A percentile compares a stretch with the other conserved stretches of the same genome.
Conservation (phyloP, 2,329 filamentous ascomycete genomes). For the Diaporthe longicolla region DNA sequence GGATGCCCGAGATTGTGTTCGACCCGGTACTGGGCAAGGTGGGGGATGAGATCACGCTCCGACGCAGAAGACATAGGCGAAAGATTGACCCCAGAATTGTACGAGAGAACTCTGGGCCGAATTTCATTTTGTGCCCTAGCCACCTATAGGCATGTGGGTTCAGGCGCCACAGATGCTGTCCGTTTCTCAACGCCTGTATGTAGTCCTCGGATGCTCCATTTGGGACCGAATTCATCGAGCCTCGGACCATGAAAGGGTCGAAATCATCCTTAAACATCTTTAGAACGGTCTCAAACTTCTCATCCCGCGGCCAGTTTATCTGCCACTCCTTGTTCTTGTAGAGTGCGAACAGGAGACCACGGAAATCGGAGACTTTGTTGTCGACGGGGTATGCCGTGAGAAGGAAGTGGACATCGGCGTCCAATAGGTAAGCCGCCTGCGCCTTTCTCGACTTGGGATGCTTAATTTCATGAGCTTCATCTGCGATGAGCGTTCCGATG, state of each 20-base stretch:
- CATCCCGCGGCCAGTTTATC: not conserved
- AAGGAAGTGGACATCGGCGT: conserved; percentile 22
- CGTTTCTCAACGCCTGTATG: conserved; percentile 19
- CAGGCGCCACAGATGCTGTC: conserved; percentile 31
- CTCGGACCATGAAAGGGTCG: not conserved
- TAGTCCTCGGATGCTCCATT: not conserved
- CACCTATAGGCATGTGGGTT: conserved; percentile 29
- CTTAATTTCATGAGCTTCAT: conserved; percentile 34
- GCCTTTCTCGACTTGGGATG: conserved; percentile 7
- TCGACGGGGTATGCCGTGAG: conserved; percentile 25
- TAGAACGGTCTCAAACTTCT: not conserved
- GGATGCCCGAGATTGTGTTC: not conserved
- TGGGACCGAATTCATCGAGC: not conserved
- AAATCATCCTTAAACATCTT: conserved; percentile 1
- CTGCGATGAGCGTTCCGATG: conserved; percentile 27
- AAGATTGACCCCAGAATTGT: conserved; percentile 4
- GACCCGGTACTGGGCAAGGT: not conserved
- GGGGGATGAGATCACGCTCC: not conserved
- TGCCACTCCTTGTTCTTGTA: conserved; percentile 3
- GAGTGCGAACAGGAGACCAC: conserved; percentile 32
- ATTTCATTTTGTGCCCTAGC: conserved; percentile 4
- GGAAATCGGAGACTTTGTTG: conserved; percentile 32
- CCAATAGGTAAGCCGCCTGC: conserved; percentile 20
- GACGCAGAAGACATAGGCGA: conserved; percentile 23
- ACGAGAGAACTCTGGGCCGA: not conserved